A percentile compares a stretch with the other conserved stretches of the same genome.
Evolutionary conservation across 768 basidiomycete genomes (phyloP).

Genomic region (Suillus subalutaceus): DNA sequence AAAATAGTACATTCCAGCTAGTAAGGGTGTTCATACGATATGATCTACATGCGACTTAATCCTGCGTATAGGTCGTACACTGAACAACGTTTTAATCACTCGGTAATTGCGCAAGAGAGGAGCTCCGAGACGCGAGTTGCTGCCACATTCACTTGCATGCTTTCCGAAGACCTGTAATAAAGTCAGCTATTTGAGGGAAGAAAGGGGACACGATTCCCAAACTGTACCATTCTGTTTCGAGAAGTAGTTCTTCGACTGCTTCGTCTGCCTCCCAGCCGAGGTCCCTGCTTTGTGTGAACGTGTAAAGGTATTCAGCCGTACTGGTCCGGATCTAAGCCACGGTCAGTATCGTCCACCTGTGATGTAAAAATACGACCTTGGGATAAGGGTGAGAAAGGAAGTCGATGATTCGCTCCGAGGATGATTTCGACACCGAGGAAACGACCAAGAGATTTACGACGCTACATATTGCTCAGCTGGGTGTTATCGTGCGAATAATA

Average conservation of each 20-base stretch:
- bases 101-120: constrained; percentile 32
- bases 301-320: constrained; percentile 83
- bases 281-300: constrained; percentile 73
- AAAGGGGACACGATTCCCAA: constrained; percentile 24
- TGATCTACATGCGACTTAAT: constrained; percentile 6
- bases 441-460: constrained; percentile 65
- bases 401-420: constrained; percentile 46
- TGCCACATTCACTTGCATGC: constrained; percentile 42
- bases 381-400: constrained; percentile 86
- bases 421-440: constrained; percentile 43
- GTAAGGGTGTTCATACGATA: constrained; percentile 2
- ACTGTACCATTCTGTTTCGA: constrained; percentile 80
- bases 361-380: constrained; percentile 50
- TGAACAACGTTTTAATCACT: constrained; percentile 3
- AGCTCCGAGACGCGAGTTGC: constrained; percentile 44
- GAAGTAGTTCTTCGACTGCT: constrained; percentile 60
- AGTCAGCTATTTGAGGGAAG: constrained; percentile 25
- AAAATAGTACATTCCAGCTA: not conserved
- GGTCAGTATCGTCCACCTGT: constrained; percentile 14
- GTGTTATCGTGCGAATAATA: constrained; percentile 19
- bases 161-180: constrained; percentile 50
- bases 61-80: not conserved
- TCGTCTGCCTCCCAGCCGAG: constrained; percentile 65
- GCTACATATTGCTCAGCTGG: constrained; percentile 41
- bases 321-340: constrained; percentile 68